Base-by-base conservation (phyloP, 306 rosid species). In the Lablab purpureus region DNA sequence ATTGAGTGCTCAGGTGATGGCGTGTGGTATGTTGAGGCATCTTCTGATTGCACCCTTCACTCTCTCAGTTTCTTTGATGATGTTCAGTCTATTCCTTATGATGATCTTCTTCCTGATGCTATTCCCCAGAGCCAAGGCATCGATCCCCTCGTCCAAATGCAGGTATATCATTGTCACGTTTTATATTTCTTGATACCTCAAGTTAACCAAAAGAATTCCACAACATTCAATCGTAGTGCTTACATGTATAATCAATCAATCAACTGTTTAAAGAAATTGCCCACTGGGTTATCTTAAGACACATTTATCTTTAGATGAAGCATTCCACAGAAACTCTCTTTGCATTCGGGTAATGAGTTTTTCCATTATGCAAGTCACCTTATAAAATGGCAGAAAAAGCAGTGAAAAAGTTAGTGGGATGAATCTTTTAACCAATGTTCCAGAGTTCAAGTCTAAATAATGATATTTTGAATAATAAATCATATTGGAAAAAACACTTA, bases 71-170 rank as follows among this genome's bases (percentile, higher is more conserved):
- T 82, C 84, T 86, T 93, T 8, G 78, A 85, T n/a, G 86, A 88
- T 10, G 49, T 81, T 60, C 36, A 56, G 7, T 81, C 94, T 18
- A 78, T 83, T 49, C 86, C 92, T 0, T 82, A 65, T 45, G 76
- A 77, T 81, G 51, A 78, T 41, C 94, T 93, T 67, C 88, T 93
- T 52, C 96, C 97, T 2, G 76, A 71, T 62, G 75, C 10, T 21
- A 19, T 85, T 86, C 87, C 82, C 2, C 43, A 59, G 21, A 75
- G 17, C 5, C 71, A 86, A 79, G 6, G 8, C 41, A 30, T 79
- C 0, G 82, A 88, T 6, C 92, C 90, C 18, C 90, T 93, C 11
- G 86, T 93, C 64, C 81, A 93, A 72, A 86, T 93, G 81, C 98
- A 93, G 91, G 92, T 88, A 79, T 8, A 9, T 18, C 18, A 22